A percentile compares a stretch with the other conserved stretches of the same genome.
These are phyloP conservation scores for Suillus cothurnatus DNA, from an alignment of 768 basidiomycete species.

Conservation along the genomic window DNA sequence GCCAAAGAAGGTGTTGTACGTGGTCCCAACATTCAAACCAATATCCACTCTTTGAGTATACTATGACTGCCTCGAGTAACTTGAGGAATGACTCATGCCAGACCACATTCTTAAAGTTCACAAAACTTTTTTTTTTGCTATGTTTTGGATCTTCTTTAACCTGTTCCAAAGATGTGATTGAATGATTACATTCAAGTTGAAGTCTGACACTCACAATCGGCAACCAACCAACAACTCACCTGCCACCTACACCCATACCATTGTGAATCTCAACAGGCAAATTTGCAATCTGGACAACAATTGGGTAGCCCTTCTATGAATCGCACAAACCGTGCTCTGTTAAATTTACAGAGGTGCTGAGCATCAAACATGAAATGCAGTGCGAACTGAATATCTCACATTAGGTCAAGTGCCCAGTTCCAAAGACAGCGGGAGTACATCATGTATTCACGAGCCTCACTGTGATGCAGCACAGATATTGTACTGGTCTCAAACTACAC, in stretches of 20 bases:
- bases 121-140: background rate
- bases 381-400: background rate
- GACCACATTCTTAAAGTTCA: background rate
- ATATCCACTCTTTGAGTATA: background rate
- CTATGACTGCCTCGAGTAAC: background rate
- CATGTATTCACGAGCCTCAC: background rate
- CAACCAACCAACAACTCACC: background rate
- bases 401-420: background rate
- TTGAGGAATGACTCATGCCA: background rate
- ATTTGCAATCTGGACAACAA: background rate
- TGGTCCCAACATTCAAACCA: background rate
- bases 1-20: background rate
- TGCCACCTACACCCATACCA: background rate
- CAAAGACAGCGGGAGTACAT: background rate
- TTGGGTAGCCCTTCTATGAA: conserved; percentile 19
- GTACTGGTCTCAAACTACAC: background rate
- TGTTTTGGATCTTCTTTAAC: background rate
- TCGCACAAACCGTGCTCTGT: conserved; percentile 26
- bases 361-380: conserved; percentile 21
- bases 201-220: background rate
- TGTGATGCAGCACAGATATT: background rate
- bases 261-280: background rate
- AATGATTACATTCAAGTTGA: background rate
- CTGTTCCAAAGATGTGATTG: background rate
- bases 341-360: conserved; percentile 26